Base-by-base conservation (phyloP, 192 early-diverging fungal species). In the Coemansia erecta region DNA sequence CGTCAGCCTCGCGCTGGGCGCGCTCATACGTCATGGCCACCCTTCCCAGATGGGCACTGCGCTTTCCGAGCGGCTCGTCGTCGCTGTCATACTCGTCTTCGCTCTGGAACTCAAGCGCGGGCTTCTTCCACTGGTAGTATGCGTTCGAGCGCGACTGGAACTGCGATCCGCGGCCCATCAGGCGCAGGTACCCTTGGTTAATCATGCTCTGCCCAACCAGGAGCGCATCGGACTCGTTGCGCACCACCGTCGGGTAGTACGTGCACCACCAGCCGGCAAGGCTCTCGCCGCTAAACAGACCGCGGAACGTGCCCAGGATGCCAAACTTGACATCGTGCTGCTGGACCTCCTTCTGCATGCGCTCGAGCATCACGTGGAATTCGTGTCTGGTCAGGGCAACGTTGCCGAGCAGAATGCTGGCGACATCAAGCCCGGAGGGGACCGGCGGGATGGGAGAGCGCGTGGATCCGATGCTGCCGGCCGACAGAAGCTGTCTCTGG, bases 261-360 rank as follows among this genome's bases (percentile, higher is more conserved):
- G 84, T 77, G 61, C 84, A 84, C 66, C 88, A 79, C 89, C 89
- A 91, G n/a, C 78, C 78, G 1, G 84, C 83, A 64, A 91, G 84
- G 41, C 82, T 81, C 45, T 86, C 84, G 31, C 89, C 89, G 14
- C 82, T 66, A 8, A 87, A 86, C 52, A 85, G 83, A 17, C 85
- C 73, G 47, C 77, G 72, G 70, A 81, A 81, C 12, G 75, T 78
- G 19, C 89, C 89, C 40, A 91, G 70, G 50, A 91, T 83, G 8
- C 86, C 85, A 17, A 88, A 84, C 61, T 83, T 85, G 49, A 87
- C 80, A 58, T 89, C 87, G 48, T 83, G 77, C 18, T 81, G 73
- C 15, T 78, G 81, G 10, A 91, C 81, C 56, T 83, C 84, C 12
- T 65, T 61, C 37, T 83, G 81, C 84, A 89, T 86, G 26, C 82